These are phyloP conservation scores for Albugo candida DNA, from an alignment of 352 stramenopile species.

Conservation along the genomic window DNA sequence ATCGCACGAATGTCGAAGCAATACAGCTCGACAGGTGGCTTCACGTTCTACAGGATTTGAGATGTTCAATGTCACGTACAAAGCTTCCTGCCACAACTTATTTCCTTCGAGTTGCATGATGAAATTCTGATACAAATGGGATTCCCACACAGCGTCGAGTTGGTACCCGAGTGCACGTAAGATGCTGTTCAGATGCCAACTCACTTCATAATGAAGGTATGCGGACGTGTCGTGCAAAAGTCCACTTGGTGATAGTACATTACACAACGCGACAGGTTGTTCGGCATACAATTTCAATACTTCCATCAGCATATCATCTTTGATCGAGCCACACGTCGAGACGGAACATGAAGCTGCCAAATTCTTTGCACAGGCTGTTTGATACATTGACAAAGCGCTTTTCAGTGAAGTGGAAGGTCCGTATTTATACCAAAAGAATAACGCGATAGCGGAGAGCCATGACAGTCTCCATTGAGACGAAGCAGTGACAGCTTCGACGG, in stretches of 20 bases:
- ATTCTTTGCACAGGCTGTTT: slow-evolving; percentile 20
- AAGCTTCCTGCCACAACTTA: slow-evolving; percentile 40
- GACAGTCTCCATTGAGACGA: slow-evolving; percentile 13
- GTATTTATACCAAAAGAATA: slow-evolving; percentile 54
- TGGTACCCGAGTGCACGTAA: slow-evolving; percentile 53
- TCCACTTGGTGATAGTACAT: slow-evolving; percentile 35
- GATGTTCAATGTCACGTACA: slow-evolving; percentile 70
- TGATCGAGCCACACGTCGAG: slow-evolving; percentile 18
- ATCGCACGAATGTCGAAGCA: slow-evolving; percentile 24
- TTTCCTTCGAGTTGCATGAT: slow-evolving; percentile 50
- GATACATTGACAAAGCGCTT: slow-evolving; percentile 17
- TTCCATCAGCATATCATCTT: slow-evolving; percentile 41
- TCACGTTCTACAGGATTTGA: slow-evolving; percentile 29
- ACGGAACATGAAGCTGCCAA: slow-evolving; percentile 13
- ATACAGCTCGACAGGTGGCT: slow-evolving; percentile 28
- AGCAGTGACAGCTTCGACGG: slow-evolving; percentile 32
- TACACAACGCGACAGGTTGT: slow-evolving; percentile 27
- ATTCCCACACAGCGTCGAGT: slow-evolving; percentile 50
- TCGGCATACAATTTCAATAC: slow-evolving; percentile 49
- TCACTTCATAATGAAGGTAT: slow-evolving; percentile 53
- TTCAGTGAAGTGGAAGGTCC: slow-evolving; percentile 27
- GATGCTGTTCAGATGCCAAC: slow-evolving; percentile 58
- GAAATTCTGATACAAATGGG: slow-evolving; percentile 65
- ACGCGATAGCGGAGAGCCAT: slow-evolving; percentile 36
- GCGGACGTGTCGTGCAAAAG: slow-evolving; percentile 12